Conservation (phyloP, 768 basidiomycete genomes). For the Cantharellus anzutake region DNA sequence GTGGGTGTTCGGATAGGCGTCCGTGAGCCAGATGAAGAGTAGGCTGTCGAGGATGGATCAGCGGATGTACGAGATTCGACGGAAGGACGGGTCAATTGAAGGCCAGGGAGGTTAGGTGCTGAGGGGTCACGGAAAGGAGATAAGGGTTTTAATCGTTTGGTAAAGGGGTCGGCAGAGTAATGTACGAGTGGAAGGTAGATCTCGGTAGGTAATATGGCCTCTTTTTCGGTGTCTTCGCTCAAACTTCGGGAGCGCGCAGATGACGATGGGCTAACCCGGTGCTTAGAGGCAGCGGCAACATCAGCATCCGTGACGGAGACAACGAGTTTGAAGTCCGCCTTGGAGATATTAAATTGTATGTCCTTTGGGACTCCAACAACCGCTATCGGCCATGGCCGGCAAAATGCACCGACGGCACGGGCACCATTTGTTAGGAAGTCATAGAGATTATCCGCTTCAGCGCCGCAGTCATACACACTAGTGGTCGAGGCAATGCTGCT, state of each 20-base stretch:
- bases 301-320: conserved; percentile 48
- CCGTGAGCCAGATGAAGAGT: not conserved
- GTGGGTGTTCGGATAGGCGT: not conserved
- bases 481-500: not conserved
- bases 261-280: not conserved
- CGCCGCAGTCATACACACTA: not conserved
- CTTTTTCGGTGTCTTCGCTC: conserved; percentile 7
- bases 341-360: conserved; percentile 57
- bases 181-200: conserved; percentile 84
- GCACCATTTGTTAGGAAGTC: conserved; percentile 73
- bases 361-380: conserved; percentile 47
- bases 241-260: conserved; percentile 9
- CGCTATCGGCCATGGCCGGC: conserved; percentile 61
- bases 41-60: not conserved
- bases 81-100: not conserved
- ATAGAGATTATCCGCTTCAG: conserved; percentile 20
- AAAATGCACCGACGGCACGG: conserved; percentile 67
- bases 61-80: not conserved
- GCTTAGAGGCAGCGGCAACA: conserved; percentile 10
- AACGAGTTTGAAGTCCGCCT: conserved; percentile 48
- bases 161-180: conserved; percentile 34
- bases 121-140: not conserved
- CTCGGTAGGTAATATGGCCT: conserved; percentile 45
- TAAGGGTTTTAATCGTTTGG: conserved; percentile 23
- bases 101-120: not conserved